Evolutionary conservation across 75 land plant species (phyloP), one percentile per base, ranked within the genome.

Genomic region (Picea glauca): DNA sequence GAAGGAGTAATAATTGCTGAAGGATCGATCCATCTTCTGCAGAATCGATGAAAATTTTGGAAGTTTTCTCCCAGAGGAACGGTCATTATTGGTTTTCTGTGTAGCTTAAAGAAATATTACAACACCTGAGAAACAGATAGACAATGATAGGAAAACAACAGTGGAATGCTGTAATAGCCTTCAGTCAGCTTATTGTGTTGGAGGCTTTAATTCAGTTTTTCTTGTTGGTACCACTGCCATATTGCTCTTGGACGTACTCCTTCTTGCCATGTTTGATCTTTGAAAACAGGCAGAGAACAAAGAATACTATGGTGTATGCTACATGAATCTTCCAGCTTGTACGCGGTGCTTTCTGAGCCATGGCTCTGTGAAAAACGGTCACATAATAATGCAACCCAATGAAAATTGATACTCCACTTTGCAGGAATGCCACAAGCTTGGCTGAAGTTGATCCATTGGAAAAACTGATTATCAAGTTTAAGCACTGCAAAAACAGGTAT

Each of bases 331-430:
- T 85, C 86, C 86, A 85, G 50, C 76, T 83, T 0, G 86, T 83
- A 38, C 15, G 80, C 43, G 86, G 86, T 54, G 76, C 58, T 54
- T 73, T 78, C 46, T 46, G 60, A 17, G 68, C 77, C 81, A 83
- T 78, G 20, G 77, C 81, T 74, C 73, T 80, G 81, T 83, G 85
- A 81, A 85, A 85, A 50, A 83, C 85, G 12, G 86, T 83, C 30
- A 85, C 80, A 62, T 85, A 85, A 76, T 85, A 85, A 57, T 85
- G 86, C 58, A 83, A 56, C 54, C 86, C 86, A 46, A 85, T 33
- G 14, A 74, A 54, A 13, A 72, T 21, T 14, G 78, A 81, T 1
- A 85, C 78, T 73, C 62, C 75, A 75, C 75, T 78, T 78, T 85
- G 86, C 65, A 83, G 57, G 3, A 70, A 54, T 14, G 81, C 58